Base-by-base conservation (phyloP, 2,329 filamentous ascomycete species). In the Cryoendolithus antarcticus region DNA sequence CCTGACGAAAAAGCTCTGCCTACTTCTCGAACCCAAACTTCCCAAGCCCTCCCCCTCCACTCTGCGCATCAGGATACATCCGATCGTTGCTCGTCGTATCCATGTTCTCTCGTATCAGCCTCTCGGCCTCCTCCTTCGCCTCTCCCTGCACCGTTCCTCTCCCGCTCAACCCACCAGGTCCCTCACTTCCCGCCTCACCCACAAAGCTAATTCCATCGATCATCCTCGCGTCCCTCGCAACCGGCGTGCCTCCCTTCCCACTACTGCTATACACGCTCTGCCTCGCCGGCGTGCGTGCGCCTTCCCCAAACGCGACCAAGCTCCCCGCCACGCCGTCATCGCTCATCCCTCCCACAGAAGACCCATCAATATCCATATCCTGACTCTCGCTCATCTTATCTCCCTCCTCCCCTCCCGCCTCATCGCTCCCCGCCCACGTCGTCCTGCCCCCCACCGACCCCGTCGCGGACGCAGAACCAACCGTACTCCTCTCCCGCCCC, bases 271-370 rank as follows among this genome's bases (percentile, higher is more conserved):
- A 86, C 58, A 82, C 86, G 49, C 81, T 84, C 45, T 65, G 60
- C 35, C 66, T 52, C 9, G 67, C 67, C 13, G 67, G 67, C n/a
- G 67, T 70, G 41, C 66, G 58, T 7, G 89, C 88, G 28, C 88
- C 89, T 59, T 95, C 88, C 36, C 89, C 89, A 51, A 95, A 95
- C 0, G 82, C 89, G 7, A 95, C 89, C 5, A 95, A 70, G 46
- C 82, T 89, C 2, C 80, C 84, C 38, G 78, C 80, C 7, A 27
- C 24, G 6, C 80, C 82, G 53, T 93, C 86, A 51, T 93, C 86
- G 51, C 83, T 89, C 71, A 91, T 81, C 43, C 82, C 83, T 48
- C 85, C 82, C 37, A 80, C 74, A 46, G 76, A 78, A 24, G 77
- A 77, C 10, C 62, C 65, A 40, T 70, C 67, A 45, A 59, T 52